These are phyloP conservation scores for Raphanus sativus DNA, from an alignment of 345 rosid species.

Conservation along the genomic window DNA sequence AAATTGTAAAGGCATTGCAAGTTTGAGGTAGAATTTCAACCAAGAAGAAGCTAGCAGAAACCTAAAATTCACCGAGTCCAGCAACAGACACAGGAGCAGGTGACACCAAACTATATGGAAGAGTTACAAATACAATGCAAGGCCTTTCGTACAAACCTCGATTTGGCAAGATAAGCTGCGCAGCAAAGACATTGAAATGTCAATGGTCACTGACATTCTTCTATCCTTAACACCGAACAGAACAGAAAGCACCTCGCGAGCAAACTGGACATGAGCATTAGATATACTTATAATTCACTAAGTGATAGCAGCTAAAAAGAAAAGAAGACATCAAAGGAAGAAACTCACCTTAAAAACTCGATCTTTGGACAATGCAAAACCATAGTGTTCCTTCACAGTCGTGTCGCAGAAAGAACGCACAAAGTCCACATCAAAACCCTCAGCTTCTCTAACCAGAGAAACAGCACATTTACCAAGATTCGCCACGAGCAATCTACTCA, in stretches of 20 bases:
- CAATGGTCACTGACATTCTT: conserved; percentile 37
- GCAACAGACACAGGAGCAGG: conserved; percentile 14
- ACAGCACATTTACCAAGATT: conserved; percentile 53
- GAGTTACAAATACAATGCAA: neutral
- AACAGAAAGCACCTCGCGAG: conserved; percentile 58
- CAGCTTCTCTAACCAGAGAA: conserved; percentile 55
- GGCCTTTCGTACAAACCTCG: conserved; percentile 49
- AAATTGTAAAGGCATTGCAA: neutral
- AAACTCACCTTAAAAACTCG: conserved; percentile 63
- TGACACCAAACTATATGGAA: conserved; percentile 10
- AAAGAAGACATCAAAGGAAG: conserved; percentile 8
- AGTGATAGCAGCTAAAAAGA: conserved; percentile 4
- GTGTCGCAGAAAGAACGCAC: conserved; percentile 44
- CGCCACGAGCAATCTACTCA: conserved; percentile 51
- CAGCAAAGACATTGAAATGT: conserved; percentile 44
- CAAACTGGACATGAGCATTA: conserved; percentile 50
- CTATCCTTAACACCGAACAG: conserved; percentile 47
- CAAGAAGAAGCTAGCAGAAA: conserved; percentile 21
- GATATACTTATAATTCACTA: neutral
- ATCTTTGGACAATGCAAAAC: conserved; percentile 55
- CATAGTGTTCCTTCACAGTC: conserved; percentile 51
- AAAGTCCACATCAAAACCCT: conserved; percentile 46
- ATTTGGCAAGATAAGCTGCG: conserved; percentile 47
- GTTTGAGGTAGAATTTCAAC: neutral
- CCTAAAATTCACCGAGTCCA: conserved; percentile 10